Base-by-base conservation (phyloP, 148 eudicot species). In the Vaccinium darrowii region DNA sequence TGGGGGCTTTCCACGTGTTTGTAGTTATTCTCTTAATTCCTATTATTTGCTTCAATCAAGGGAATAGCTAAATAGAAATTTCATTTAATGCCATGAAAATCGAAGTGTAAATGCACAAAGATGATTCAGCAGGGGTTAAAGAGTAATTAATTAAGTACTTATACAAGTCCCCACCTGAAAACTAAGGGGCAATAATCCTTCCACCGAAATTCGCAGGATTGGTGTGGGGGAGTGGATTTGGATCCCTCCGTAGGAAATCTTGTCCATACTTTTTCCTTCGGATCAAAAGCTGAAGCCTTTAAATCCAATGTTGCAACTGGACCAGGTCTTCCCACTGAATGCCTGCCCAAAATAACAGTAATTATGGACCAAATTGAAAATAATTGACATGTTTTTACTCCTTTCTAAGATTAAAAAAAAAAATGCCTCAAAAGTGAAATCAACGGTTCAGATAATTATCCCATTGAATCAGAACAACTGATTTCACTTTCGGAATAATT, bases 101-200 rank as follows among this genome's bases (percentile, higher is more conserved):
- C 72, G 1, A 12, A 67, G 73, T 33, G 10, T 67, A 25, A n/a
- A 67, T 25, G 36, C 36, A 11, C 14, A 25, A 25, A 10, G 25
- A 11, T 3, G 5, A 25, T 25, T 65, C 11, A 67, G 11, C 36
- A 67, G 33, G 73, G 73, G 73, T 67, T 15, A 67, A 23, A 12
- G 5, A 67, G 73, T 67, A 67, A 67, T 69, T 67, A 67, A 67
- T 69, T 69, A 27, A 27, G 18, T 27, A 69, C 74, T 33, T 27
- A 67, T 27, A 69, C 0, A 12, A 30, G 69, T 21, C 49, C 84
- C 83, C 49, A 97, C 99, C 99, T 94, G 92, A 97, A 97, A 81
- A 97, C 99, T 86, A 93, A 88, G 69, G 99, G 99, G 76, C 98
- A 97, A 47, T 97, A 97, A 78, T 97, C 99, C 78, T 97, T 97